phyloP scores from a whole-genome alignment of 2,329 filamentous ascomycete genomes.

The Diaporthe sp. region DNA sequence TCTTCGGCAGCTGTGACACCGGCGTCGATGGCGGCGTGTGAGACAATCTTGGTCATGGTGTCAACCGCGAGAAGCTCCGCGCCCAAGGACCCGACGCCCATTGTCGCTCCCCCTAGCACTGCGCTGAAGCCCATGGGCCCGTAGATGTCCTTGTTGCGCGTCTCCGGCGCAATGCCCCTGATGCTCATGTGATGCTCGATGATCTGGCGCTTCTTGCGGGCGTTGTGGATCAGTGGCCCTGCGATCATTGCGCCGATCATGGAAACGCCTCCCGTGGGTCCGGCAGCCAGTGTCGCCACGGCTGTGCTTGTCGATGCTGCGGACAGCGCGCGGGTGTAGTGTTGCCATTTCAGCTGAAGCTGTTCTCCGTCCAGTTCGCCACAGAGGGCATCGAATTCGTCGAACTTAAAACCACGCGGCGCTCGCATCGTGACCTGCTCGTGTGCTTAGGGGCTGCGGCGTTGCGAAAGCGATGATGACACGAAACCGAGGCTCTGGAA shows the following conservation, averaged over 20 bases:
- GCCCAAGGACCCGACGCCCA: constrained; percentile 10
- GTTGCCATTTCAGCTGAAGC: constrained; percentile 58
- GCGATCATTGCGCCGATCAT: constrained; percentile 56
- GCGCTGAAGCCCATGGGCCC: constrained; percentile 6
- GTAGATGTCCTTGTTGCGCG: constrained; percentile 25
- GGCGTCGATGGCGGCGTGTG: constrained; percentile 12
- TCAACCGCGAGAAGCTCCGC: constrained; percentile 24
- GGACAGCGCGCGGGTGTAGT: constrained; percentile 58
- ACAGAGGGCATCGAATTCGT: constrained; percentile 57
- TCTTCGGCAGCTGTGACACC: constrained; percentile 19
- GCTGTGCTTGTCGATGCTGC: constrained; percentile 57
- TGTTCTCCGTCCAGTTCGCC: constrained; percentile 53
- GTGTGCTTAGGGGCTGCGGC: not conserved
- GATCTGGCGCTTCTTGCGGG: constrained; percentile 58
- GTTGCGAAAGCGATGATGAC: not conserved
- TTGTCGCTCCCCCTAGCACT: constrained; percentile 14
- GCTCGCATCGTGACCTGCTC: constrained; percentile 26
- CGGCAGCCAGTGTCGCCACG: constrained; percentile 55
- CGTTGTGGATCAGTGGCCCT: constrained; percentile 57
- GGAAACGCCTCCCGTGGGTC: constrained; percentile 56
- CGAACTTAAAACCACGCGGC: constrained; percentile 48
- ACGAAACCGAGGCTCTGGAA: not conserved
- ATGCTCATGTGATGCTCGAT: constrained; percentile 54
- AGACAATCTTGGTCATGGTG: constrained; percentile 12
- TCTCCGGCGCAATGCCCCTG: not conserved